Percentiles rank a stretch among this genome's conserved stretches.
phyloP scores from a whole-genome alignment of 78 protist species.

The Dictyostelium firmibasis region DNA sequence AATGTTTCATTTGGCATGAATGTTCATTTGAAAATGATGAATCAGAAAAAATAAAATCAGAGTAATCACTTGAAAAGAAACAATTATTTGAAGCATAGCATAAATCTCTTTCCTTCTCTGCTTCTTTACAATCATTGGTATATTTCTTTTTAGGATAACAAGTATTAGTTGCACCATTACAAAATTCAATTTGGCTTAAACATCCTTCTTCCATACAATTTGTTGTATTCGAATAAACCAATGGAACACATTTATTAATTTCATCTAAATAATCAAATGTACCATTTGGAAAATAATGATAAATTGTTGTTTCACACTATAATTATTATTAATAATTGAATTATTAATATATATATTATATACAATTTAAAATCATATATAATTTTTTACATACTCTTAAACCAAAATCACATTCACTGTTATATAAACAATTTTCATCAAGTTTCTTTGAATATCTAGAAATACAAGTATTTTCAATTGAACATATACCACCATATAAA shows the following conservation, averaged over 20 bases:
- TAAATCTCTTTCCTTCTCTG: background rate
- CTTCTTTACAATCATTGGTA: background rate
- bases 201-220: background rate
- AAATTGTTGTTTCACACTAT: background rate
- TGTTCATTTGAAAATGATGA: background rate
- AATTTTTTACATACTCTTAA: background rate
- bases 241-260: background rate
- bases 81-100: background rate
- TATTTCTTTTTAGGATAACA: background rate
- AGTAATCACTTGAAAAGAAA: background rate
- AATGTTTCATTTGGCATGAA: background rate
- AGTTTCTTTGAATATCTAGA: background rate
- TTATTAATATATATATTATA: too few species aligned
- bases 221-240: background rate
- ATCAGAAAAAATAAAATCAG: background rate
- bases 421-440: background rate
- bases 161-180: background rate
- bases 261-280: background rate
- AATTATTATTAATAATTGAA: too few species aligned
- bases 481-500: background rate
- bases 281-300: background rate
- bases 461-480: background rate
- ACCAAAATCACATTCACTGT: background rate
- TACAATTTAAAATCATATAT: too few species aligned
- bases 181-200: background rate